These are phyloP conservation scores for Simmondsia chinensis DNA, from an alignment of 148 eudicot species.

Conservation along the genomic window DNA sequence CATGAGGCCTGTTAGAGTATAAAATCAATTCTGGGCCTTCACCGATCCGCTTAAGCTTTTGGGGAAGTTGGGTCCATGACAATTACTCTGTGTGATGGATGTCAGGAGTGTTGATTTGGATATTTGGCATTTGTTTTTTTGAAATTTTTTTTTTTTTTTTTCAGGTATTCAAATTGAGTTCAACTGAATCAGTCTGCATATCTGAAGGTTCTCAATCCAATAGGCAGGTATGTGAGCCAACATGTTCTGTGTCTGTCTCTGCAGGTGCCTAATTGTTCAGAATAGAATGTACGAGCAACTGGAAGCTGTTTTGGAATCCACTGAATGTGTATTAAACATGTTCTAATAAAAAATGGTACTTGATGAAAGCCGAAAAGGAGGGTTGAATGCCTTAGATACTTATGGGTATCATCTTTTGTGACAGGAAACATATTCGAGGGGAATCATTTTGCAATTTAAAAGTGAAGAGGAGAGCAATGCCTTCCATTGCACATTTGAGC, in stretches of 20 bases:
- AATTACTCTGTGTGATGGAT: too few species aligned
- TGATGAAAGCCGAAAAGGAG: too few species aligned
- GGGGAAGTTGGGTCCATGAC: too few species aligned
- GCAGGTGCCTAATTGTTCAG: too few species aligned
- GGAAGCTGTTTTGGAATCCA: too few species aligned
- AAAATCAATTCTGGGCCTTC: too few species aligned
- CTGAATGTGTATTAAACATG: too few species aligned
- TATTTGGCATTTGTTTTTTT: background rate
- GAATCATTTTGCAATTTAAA: slow-evolving; percentile 54
- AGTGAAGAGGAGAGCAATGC: slow-evolving; percentile 63
- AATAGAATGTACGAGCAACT: too few species aligned
- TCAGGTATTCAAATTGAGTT: slow-evolving; percentile 57
- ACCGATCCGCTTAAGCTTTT: too few species aligned
- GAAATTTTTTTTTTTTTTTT: slow-evolving; percentile 5
- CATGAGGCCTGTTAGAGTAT: too few species aligned
- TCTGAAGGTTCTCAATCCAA: slow-evolving; percentile 29
- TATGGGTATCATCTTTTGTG: slow-evolving; percentile 18
- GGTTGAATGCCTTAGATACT: too few species aligned
- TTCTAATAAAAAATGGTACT: too few species aligned
- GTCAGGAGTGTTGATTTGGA: background rate
- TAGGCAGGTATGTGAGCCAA: slow-evolving; percentile 40
- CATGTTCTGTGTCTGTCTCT: background rate
- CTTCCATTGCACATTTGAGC: slow-evolving; percentile 75
- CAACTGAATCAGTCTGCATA: slow-evolving; percentile 42
- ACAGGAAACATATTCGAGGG: slow-evolving; percentile 68